These are phyloP conservation scores for Epichloe sibirici DNA, from an alignment of 2,329 filamentous ascomycete genomes.

Conservation along the genomic window DNA sequence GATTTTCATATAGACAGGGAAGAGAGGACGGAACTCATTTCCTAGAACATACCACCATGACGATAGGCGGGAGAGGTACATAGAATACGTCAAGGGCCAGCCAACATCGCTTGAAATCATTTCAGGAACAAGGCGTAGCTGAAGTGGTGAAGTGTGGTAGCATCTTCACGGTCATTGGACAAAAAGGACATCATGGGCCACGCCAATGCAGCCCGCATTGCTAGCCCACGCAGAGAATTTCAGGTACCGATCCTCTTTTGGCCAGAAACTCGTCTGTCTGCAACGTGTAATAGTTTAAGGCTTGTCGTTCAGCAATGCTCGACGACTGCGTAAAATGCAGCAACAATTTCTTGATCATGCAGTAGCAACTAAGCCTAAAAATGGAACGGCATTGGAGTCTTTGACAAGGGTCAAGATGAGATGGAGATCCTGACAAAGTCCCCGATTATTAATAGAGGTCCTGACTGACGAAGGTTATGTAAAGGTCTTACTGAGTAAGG, in stretches of 20 bases:
- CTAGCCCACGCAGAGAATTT: background rate
- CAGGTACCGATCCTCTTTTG: background rate
- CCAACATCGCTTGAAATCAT: background rate
- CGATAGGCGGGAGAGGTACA: no score
- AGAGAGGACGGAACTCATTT: background rate
- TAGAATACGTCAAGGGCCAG: background rate
- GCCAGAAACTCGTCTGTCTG: background rate
- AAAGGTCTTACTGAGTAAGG: no score
- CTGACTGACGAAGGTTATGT: no score
- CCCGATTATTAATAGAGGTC: no score
- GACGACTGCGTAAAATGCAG: background rate
- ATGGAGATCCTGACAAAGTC: no score
- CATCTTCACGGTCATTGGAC: slow-evolving; percentile 3
- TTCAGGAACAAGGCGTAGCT: slow-evolving; percentile 24
- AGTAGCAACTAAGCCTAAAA: no score
- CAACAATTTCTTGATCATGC: background rate
- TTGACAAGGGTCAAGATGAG: no score
- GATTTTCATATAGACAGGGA: background rate
- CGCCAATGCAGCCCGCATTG: slow-evolving; percentile 4
- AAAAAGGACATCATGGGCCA: background rate
- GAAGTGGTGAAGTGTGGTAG: slow-evolving; percentile 5
- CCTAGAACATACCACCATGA: background rate
- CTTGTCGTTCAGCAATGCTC: background rate
- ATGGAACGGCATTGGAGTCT: no score
- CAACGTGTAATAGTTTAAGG: background rate